Evolutionary conservation across 495 filamentous ascomycete genomes (phyloP).

Genomic region (Xylaria castorea): DNA sequence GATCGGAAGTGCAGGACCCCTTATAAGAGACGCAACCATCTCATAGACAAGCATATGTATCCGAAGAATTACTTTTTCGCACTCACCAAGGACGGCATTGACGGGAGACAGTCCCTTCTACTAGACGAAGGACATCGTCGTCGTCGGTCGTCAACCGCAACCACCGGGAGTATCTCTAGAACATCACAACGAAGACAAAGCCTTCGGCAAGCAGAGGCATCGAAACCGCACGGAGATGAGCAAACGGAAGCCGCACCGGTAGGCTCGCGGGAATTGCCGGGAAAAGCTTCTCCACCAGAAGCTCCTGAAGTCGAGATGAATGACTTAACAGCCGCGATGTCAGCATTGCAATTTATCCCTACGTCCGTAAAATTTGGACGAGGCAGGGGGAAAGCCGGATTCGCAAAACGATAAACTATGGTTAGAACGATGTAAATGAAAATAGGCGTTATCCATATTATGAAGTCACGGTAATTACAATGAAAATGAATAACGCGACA

Average conservation of each 20-base stretch:
- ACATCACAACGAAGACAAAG: constrained; percentile 36
- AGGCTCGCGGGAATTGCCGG: background rate
- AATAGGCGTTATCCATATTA: background rate
- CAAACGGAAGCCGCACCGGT: background rate
- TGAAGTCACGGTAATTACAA: background rate
- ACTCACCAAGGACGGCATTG: constrained; percentile 86
- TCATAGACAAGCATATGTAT: constrained; percentile 94
- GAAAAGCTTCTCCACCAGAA: constrained; percentile 25
- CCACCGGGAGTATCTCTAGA: constrained; percentile 36
- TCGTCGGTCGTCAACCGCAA: constrained; percentile 52
- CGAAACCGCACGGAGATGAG: constrained; percentile 25
- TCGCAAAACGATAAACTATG: constrained; percentile 44
- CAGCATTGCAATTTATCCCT: constrained; percentile 81
- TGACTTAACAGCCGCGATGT: constrained; percentile 79
- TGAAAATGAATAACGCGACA: background rate
- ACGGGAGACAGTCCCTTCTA: constrained; percentile 80
- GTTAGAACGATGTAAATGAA: background rate
- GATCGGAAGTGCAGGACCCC: constrained; percentile 84
- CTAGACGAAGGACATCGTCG: constrained; percentile 60
- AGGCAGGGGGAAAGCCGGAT: constrained; percentile 58
- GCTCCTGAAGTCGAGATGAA: constrained; percentile 68
- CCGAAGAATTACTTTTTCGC: constrained; percentile 91
- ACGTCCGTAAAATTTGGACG: constrained; percentile 75
- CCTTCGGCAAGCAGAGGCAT: constrained; percentile 30
- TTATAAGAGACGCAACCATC: constrained; percentile 82